Percentiles rank a stretch among this genome's conserved stretches.
phyloP scores from a whole-genome alignment of 768 basidiomycete species.

The Leccinum incarnatum region DNA sequence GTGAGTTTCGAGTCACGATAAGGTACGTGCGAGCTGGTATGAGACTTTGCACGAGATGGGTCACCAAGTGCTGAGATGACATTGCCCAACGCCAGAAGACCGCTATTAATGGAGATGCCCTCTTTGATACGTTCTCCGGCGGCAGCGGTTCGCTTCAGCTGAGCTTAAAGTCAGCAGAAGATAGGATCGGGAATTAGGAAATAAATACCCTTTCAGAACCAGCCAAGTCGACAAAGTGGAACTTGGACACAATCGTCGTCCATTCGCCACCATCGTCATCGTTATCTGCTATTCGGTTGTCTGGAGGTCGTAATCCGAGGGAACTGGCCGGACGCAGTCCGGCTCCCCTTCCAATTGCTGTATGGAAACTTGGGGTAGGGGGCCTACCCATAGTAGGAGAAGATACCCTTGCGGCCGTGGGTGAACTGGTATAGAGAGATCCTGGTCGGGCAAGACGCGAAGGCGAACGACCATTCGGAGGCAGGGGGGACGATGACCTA shows the following conservation, averaged over 20 bases:
- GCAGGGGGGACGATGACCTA: conserved; percentile 75
- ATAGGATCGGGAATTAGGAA: conserved; percentile 3
- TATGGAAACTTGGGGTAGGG: conserved; percentile 73
- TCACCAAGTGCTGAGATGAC: conserved; percentile 98
- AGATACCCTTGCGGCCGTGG: conserved; percentile 45
- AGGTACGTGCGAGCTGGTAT: conserved; percentile 86
- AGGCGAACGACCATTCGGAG: conserved; percentile 67
- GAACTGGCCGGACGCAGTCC: conserved; percentile 75
- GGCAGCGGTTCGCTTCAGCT: conserved; percentile 96
- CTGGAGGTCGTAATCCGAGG: conserved; percentile 63
- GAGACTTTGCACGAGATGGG: conserved; percentile 79
- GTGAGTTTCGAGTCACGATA: conserved; percentile 99
- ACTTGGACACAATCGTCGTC: conserved; percentile 90
- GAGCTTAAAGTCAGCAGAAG: conserved; percentile 21
- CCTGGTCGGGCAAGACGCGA: conserved; percentile 83
- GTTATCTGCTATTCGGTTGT: conserved; percentile 33
- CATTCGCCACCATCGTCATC: conserved; percentile 79
- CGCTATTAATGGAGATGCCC: conserved; percentile 98
- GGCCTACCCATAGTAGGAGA: conserved; percentile 81
- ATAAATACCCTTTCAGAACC: conserved; percentile 83
- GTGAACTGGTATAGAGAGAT: conserved; percentile 56
- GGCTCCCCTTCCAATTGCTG: conserved; percentile 68
- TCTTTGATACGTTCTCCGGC: conserved; percentile 96
- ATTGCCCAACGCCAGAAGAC: conserved; percentile 93
- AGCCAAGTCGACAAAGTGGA: conserved; percentile 97